Evolutionary conservation across 2,329 filamentous ascomycete species (phyloP), one percentile per base, ranked within the genome.

Genomic region (Tolypocladium ovalisporum): DNA sequence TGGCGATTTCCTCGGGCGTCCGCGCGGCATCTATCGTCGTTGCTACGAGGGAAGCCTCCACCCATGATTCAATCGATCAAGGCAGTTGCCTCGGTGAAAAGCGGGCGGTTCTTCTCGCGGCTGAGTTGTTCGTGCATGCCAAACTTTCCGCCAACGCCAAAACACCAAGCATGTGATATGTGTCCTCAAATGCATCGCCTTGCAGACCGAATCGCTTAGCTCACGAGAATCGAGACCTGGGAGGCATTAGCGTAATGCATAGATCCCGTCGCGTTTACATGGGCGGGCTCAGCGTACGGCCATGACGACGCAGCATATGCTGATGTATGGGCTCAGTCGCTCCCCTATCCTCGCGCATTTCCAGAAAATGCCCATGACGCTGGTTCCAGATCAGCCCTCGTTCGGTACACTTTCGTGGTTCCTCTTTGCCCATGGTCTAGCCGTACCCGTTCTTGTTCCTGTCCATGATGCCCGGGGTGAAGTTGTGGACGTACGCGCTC

Each of bases 301-400:
- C 92, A 99, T 97, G 66, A 90, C 74, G 36, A 97, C 79, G 71
- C 93, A 97, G 71, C 90, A 95, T 70, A 97, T 78, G 76, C 90
- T 95, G 66, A 99, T 90, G 72, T 97, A 97, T 47, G 94, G 94
- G 71, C 91, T 97, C 63, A 99, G 72, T 62, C 94, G 79, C 77
- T 99, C 94, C 40, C 94, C 94, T 70, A 99, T 85, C 62, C 94
- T 81, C 32, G 94, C 94, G 62, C 85, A 91, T 75, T 97, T 97
- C 94, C 94, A 99, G 70, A 97, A 95, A 61, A 96, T 87, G 55
- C 90, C 90, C 65, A 90, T 83, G 54, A 90, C 76, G 17, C 88
- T 91, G 63, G 57, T 29, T 36, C 12, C 3, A 5, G 19, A 36
- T 51, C 47, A 51, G 47, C 47, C 7, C 13, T 51, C 29, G 19